Evolutionary conservation across 1,284 basidiomycete genomes (phyloP).

Genomic region (Irpex lacteus): DNA sequence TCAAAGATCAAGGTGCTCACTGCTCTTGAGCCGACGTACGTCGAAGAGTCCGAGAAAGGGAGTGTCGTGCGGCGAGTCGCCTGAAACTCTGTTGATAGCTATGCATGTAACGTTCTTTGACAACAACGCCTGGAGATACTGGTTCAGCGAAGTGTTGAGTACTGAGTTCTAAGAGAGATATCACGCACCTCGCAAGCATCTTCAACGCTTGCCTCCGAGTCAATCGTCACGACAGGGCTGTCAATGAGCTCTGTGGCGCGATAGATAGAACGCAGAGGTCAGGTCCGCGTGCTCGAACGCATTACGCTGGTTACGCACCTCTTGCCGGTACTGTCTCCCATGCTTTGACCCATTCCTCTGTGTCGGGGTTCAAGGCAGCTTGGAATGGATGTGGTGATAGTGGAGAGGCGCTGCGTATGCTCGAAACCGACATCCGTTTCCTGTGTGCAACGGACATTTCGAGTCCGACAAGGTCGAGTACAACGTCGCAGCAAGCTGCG

Average conservation of each 20-base stretch:
- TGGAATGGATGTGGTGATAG: conserved; percentile 26
- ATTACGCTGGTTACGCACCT: no score
- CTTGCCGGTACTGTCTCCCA: conserved; percentile 56
- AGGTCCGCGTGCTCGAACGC: no score
- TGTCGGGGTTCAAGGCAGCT: conserved; percentile 37
- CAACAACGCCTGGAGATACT: conserved; percentile 49
- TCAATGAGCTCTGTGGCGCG: conserved; percentile 57
- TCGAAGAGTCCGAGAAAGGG: conserved; percentile 69
- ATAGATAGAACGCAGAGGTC: not conserved
- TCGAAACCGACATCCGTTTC: conserved; percentile 34
- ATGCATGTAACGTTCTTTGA: conserved; percentile 62
- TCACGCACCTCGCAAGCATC: conserved; percentile 71
- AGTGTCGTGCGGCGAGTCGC: conserved; percentile 23
- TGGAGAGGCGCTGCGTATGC: conserved; percentile 26
- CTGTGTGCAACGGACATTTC: conserved; percentile 21
- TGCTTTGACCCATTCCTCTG: conserved; percentile 53
- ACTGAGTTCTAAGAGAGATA: conserved; percentile 1
- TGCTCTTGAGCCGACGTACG: conserved; percentile 33
- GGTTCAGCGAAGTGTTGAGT: not conserved
- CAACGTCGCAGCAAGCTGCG: not conserved
- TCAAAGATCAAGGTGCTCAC: not conserved
- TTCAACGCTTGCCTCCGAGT: conserved; percentile 68
- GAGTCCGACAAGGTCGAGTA: not conserved
- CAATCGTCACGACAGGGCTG: conserved; percentile 57
- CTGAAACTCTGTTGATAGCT: conserved; percentile 46